Evolutionary conservation across 1,284 basidiomycete genomes (phyloP).

Genomic region (Sutorius eximius): DNA sequence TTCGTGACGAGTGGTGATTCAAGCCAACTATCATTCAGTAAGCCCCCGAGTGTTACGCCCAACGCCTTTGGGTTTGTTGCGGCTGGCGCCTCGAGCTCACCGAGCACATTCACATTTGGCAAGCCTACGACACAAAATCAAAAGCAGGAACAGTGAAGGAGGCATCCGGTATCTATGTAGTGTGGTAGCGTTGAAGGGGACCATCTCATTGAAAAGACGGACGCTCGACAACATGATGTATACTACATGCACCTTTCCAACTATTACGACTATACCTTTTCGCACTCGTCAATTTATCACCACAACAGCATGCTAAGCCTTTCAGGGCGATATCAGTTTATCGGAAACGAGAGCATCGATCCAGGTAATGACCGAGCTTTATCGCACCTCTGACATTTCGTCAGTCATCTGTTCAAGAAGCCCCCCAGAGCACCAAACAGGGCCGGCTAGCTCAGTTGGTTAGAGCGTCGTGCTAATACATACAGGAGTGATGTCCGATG

Average conservation of each 20-base stretch:
- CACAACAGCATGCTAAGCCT: neutral
- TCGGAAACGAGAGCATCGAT: neutral
- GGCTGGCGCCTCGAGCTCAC: slow-evolving; percentile 15
- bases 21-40: slow-evolving; percentile 23
- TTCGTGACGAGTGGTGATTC: slow-evolving; percentile 6
- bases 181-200: neutral
- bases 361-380: no score
- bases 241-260: slow-evolving; percentile 13
- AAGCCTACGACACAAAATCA: slow-evolving; percentile 30
- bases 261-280: slow-evolving; percentile 6
- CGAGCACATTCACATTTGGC: slow-evolving; percentile 25
- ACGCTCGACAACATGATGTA: slow-evolving; percentile 15
- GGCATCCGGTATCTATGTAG: neutral
- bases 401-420: neutral
- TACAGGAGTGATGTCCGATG: neutral
- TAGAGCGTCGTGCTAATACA: slow-evolving; percentile 25
- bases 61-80: slow-evolving; percentile 37
- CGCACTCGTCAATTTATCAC: neutral
- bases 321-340: neutral
- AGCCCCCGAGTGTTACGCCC: slow-evolving; percentile 21
- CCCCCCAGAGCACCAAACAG: no score
- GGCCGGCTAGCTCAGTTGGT: slow-evolving; percentile 26
- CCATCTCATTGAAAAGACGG: neutral
- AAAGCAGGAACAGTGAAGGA: slow-evolving; percentile 34
- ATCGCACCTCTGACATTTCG: no score